These are phyloP conservation scores for Mitragyna speciosa DNA, from an alignment of 257 asterid species.

Conservation along the genomic window DNA sequence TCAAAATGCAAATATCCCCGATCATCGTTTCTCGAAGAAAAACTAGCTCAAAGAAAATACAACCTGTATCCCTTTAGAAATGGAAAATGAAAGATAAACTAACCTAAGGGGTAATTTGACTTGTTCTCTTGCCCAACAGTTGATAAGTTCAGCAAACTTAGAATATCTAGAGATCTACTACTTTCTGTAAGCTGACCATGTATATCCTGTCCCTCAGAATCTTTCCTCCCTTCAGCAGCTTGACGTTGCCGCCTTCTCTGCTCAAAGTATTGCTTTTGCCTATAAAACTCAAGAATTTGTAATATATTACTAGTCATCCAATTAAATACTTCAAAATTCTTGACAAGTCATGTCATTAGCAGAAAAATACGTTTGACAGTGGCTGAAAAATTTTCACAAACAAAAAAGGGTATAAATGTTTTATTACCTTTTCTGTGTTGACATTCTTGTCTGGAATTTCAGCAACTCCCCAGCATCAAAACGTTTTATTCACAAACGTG, in stretches of 20 bases:
- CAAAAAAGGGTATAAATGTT: constrained; percentile 15
- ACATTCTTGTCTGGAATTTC: constrained; percentile 63
- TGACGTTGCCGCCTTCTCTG: constrained; percentile 72
- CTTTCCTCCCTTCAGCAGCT: constrained; percentile 37
- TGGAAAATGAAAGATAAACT: constrained; percentile 17
- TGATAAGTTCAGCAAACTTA: constrained; percentile 69
- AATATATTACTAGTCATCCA: constrained; percentile 2
- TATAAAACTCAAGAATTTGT: constrained; percentile 27
- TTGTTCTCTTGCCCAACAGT: constrained; percentile 38
- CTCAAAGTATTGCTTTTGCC: constrained; percentile 91
- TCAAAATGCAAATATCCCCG: background rate
- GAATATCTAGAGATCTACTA: constrained; percentile 73
- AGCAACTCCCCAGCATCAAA: constrained; percentile 36
- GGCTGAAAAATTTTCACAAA: background rate
- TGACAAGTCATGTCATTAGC: background rate
- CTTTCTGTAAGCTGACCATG: constrained; percentile 38
- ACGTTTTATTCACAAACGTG: background rate
- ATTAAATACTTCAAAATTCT: background rate
- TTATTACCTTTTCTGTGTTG: constrained; percentile 70
- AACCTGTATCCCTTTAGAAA: constrained; percentile 12
- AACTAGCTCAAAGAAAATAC: background rate
- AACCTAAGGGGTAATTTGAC: constrained; percentile 50
- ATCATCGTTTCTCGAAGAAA: background rate
- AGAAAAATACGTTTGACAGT: background rate
- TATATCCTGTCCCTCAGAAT: constrained; percentile 43